These are phyloP conservation scores for Ceratobasidium sp. DNA, from an alignment of 1,284 basidiomycete species.

Conservation along the genomic window DNA sequence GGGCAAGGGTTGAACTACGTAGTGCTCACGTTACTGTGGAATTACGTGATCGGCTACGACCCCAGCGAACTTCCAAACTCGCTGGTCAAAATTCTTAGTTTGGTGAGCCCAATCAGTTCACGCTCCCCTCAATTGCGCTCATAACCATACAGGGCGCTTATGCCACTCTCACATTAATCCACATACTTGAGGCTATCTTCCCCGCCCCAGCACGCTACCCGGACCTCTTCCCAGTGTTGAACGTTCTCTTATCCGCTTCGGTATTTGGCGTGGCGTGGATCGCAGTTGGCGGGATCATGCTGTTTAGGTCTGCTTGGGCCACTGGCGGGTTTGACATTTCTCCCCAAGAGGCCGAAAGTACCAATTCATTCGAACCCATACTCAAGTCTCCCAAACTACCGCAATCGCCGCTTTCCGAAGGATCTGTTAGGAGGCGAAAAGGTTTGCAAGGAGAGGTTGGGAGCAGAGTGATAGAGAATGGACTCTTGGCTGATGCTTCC, in stretches of 20 bases:
- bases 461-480: background rate
- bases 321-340: constrained; percentile 35
- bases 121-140: constrained; percentile 5
- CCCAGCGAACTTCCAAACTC: constrained; percentile 65
- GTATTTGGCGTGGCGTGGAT: constrained; percentile 74
- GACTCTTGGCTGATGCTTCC: background rate
- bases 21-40: constrained; percentile 80
- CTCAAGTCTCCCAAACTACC: constrained; percentile 18
- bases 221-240: constrained; percentile 87
- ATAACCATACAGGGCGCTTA: constrained; percentile 68
- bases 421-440: constrained; percentile 24
- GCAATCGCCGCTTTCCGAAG: constrained; percentile 2
- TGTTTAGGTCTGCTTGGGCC: constrained; percentile 51
- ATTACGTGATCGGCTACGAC: constrained; percentile 82
- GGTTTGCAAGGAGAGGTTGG: background rate
- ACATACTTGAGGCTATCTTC: constrained; percentile 73
- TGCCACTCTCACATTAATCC: constrained; percentile 67
- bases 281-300: constrained; percentile 40
- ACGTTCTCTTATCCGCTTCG: constrained; percentile 84
- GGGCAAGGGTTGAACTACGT: constrained; percentile 83
- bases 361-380: background rate
- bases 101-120: constrained; percentile 62
- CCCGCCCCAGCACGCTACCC: constrained; percentile 81
- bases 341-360: background rate
- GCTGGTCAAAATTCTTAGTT: constrained; percentile 69